Percentiles rank a stretch among this genome's conserved stretches.
Conservation (phyloP, 805 yeast species). For the Candida maltosa region DNA sequence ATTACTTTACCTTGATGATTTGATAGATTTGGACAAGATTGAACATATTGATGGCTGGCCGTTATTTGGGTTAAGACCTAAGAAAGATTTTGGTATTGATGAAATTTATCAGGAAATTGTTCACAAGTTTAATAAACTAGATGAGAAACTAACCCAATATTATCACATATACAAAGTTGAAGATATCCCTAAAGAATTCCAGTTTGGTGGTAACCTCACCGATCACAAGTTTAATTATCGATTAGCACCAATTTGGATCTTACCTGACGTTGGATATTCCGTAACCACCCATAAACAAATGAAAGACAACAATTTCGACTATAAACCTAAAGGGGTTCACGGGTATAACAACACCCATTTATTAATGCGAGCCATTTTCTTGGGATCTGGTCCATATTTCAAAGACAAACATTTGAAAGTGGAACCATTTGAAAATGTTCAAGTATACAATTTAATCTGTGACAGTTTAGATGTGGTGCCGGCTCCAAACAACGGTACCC, state of each 20-base stretch:
- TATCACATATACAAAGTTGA: slow-evolving; percentile 52
- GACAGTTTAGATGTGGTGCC: slow-evolving; percentile 53
- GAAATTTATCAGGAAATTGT: slow-evolving; percentile 46
- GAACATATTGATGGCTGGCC: slow-evolving; percentile 63
- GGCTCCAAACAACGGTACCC: slow-evolving; percentile 63
- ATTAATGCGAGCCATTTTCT: slow-evolving; percentile 78
- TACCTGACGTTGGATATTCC: slow-evolving; percentile 81
- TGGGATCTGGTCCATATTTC: slow-evolving; percentile 82
- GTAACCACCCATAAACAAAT: slow-evolving; percentile 60
- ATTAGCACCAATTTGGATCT: slow-evolving; percentile 80
- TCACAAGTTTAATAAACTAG: slow-evolving; percentile 22
- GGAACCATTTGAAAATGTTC: slow-evolving; percentile 67
- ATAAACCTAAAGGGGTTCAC: slow-evolving; percentile 73
- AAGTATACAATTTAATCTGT: slow-evolving; percentile 73
- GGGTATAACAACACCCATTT: slow-evolving; percentile 79
- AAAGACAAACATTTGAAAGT: slow-evolving; percentile 29
- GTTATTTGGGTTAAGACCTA: slow-evolving; percentile 72
- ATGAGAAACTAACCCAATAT: slow-evolving; percentile 14
- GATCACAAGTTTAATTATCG: slow-evolving; percentile 50
- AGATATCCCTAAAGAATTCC: slow-evolving; percentile 51
- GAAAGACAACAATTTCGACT: slow-evolving; percentile 45
- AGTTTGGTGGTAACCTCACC: slow-evolving; percentile 45
- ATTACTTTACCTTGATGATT: slow-evolving; percentile 68
- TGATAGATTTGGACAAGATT: slow-evolving; percentile 51
- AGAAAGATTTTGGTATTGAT: slow-evolving; percentile 29